Base-by-base conservation (phyloP, 345 rosid genomes). In the Lenwebbia sp. region DNA sequence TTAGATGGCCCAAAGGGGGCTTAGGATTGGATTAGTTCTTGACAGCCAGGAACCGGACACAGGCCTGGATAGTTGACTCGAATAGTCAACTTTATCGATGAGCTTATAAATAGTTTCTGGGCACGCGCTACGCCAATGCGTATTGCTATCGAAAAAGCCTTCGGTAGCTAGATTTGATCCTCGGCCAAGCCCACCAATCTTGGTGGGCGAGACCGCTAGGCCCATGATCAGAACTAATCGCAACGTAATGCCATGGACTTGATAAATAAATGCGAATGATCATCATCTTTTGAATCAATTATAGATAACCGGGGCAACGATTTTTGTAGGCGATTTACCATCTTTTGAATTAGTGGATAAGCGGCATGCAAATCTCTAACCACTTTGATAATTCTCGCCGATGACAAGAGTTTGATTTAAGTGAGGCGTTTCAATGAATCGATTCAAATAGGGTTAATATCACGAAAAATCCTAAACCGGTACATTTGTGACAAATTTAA, bases 191-290 rank as follows among this genome's bases (percentile, higher is more conserved):
- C n/a, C n/a, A n/a, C n/a, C n/a, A n/a, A n/a, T n/a, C n/a, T n/a
- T n/a, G n/a, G n/a, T n/a, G n/a, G n/a, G n/a, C n/a, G n/a, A n/a
- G n/a, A n/a, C 23, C 3, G 0, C 2, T 33, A 19, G 25, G 21
- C 5, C 22, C 2, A 0, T 65, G 10, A 9, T 0, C 1, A 33
- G 21, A 65, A 33, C 7, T 65, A 4, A 10, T 1, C 41, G 1
- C 6, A 6, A 60, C 5, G 1, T 28, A 3, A 28, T 1, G 22
- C 0, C 3, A 62, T 3, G 22, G 23, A 15, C 2, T 7, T 3
- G 23, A 7, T 30, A 62, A 15, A 30, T 13, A 62, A 5, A 30
- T 28, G 7, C 2, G 11, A 30, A 62, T 30, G 7, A 62, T 62
- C 6, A 1, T 30, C 40, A 7, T 62, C 41, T 8, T 30, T 1